Evolutionary conservation across 2,329 filamentous ascomycete species (phyloP), one percentile per base, ranked within the genome.

Genomic region (Fusarium proliferatum): DNA sequence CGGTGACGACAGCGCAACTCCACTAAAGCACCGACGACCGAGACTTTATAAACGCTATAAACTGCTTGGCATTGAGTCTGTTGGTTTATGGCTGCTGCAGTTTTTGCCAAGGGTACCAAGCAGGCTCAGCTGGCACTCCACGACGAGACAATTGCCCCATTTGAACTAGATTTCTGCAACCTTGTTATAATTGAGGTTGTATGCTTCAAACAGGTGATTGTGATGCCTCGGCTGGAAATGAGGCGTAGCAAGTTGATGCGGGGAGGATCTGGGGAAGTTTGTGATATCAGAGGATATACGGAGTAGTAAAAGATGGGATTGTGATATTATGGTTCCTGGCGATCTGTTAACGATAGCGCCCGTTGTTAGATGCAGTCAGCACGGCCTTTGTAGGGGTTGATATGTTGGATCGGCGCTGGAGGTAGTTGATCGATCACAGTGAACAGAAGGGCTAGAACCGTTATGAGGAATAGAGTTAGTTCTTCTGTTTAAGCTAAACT

Each of bases 1-100:
- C 34, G 39, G 64, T 69, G 72, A 74, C 68, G 71, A 72, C 71
- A 67, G 34, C 34, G 38, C 55, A 71, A 71, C 71, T 67, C 71
- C 71, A 74, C 69, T 56, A 73, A 45, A 70, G 39, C 30, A 26
- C 67, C 61, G 61, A 69, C 34, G 28, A 15, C 34, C 39, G 49
- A 45, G 34, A 63, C 34, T 41, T 65, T 38, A 49, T 21, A 38
- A 26, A 36, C 26, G 17, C 17, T 43, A 28, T 33, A 15, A 13
- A n/a, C 23, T 34, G 21, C 42, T 38, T 59, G 33, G 42, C 33
- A 13, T 30, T 51, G 15, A 16, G 43, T 38, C 13, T 19, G 15
- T 19, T 23, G 17, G 17, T 30, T 26, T 10, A 39, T n/a, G 9
- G 23, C 4, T 26, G 63, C 28, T 57, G 26, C 13, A 8, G 38